A percentile compares a stretch with the other conserved stretches of the same genome.
Conservation (phyloP, 495 filamentous ascomycete species). For the Lophiotrema nucula region DNA sequence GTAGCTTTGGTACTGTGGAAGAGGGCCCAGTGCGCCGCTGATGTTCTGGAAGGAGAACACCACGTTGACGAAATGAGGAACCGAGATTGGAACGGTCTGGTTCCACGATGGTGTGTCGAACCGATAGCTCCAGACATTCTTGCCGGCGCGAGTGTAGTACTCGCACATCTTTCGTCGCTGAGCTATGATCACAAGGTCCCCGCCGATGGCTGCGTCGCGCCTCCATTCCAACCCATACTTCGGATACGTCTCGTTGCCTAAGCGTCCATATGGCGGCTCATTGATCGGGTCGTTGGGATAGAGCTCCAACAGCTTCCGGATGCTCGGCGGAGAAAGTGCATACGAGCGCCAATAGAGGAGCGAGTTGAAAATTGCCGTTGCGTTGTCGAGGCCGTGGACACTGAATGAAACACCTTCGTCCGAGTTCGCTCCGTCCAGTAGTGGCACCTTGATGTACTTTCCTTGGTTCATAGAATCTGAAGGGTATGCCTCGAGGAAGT, state of each 20-base stretch:
- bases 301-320: conserved; percentile 30
- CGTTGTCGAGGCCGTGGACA: conserved; percentile 48
- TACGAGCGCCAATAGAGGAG: conserved; percentile 48
- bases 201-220: conserved; percentile 34
- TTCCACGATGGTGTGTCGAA: conserved; percentile 37
- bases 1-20: conserved; percentile 35
- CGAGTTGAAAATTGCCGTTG: conserved; percentile 48
- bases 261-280: conserved; percentile 25
- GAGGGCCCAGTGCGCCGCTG: conserved; percentile 32
- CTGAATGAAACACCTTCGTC: conserved; percentile 53
- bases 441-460: conserved; percentile 50
- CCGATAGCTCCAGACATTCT: conserved; percentile 31
- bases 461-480: conserved; percentile 40
- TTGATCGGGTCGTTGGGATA: conserved; percentile 29
- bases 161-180: conserved; percentile 35
- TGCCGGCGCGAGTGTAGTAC: conserved; percentile 26
- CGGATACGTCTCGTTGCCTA: conserved; percentile 27
- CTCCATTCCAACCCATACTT: conserved; percentile 32
- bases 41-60: conserved; percentile 37
- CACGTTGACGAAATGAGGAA: conserved; percentile 34
- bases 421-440: conserved; percentile 49
- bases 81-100: conserved; percentile 24
- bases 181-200: conserved; percentile 33
- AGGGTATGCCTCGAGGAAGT: conserved; percentile 48
- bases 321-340: conserved; percentile 39